Conservation (phyloP, 352 stramenopile species). For the Plasmopara muralis region DNA sequence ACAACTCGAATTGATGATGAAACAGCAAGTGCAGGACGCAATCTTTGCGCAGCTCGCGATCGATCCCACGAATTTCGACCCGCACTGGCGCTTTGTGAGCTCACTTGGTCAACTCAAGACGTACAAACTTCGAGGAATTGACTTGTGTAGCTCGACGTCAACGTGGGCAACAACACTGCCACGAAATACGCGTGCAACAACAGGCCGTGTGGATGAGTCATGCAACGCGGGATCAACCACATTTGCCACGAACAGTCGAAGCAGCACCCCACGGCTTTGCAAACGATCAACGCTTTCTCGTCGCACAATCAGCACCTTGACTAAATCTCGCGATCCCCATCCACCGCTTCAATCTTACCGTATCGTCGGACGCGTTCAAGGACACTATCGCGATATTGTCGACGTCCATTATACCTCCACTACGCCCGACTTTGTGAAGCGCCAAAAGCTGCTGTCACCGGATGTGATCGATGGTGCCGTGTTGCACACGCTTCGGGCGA, state of each 20-base stretch:
- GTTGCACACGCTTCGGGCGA: slow-evolving; percentile 27
- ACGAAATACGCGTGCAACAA: slow-evolving; percentile 7
- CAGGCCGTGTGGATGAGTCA: slow-evolving; percentile 13
- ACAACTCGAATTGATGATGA: slow-evolving; percentile 34
- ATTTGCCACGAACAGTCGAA: slow-evolving; percentile 4
- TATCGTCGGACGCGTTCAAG: slow-evolving; percentile 42
- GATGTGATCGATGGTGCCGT: slow-evolving; percentile 35
- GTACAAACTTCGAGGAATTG: slow-evolving; percentile 30
- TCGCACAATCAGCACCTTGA: slow-evolving; percentile 9
- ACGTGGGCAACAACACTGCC: slow-evolving; percentile 20
- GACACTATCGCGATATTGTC: slow-evolving; percentile 43
- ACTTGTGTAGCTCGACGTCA: slow-evolving; percentile 22
- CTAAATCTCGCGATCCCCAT: slow-evolving; percentile 6
- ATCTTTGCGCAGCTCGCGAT: slow-evolving; percentile 18
- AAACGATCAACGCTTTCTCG: slow-evolving; percentile 5
- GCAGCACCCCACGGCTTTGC: slow-evolving; percentile 8
- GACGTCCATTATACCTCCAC: slow-evolving; percentile 32
- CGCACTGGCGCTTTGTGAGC: slow-evolving; percentile 34
- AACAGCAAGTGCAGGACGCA: slow-evolving; percentile 38
- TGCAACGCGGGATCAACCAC: slow-evolving; percentile 6
- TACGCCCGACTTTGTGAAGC: slow-evolving; percentile 32
- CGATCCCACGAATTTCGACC: slow-evolving; percentile 23
- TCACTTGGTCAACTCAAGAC: slow-evolving; percentile 33
- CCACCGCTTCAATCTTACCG: slow-evolving; percentile 34
- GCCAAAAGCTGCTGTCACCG: slow-evolving; percentile 42